Percentiles rank a stretch among this genome's conserved stretches.
Conservation (phyloP, 768 basidiomycete genomes). For the Boletus barrowsii region DNA sequence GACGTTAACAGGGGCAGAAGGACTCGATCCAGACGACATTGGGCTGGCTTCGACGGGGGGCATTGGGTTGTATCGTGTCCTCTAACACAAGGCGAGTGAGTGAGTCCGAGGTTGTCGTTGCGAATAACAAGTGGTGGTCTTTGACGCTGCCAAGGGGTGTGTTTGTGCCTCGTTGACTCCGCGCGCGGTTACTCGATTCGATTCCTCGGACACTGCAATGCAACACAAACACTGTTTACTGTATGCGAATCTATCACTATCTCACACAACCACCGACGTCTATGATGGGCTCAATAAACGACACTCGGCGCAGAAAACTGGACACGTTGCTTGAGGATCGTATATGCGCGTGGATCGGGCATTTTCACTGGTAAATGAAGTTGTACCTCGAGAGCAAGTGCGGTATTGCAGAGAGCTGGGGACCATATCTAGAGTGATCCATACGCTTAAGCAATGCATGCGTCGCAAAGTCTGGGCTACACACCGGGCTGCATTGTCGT, state of each 20-base stretch:
- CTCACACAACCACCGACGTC: neutral
- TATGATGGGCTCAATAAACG: neutral
- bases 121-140: neutral
- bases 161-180: slow-evolving; percentile 21
- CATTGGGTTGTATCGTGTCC: slow-evolving; percentile 11
- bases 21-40: slow-evolving; percentile 25
- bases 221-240: slow-evolving; percentile 4
- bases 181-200: slow-evolving; percentile 13
- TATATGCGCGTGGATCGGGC: neutral
- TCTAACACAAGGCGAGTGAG: neutral
- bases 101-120: slow-evolving; percentile 2
- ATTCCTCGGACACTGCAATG: neutral
- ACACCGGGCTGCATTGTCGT: slow-evolving; percentile 91
- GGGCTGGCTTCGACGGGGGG: slow-evolving; percentile 18
- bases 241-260: slow-evolving; percentile 3
- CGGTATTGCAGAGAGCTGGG: slow-evolving; percentile 91
- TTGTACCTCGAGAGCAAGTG: slow-evolving; percentile 86
- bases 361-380: slow-evolving; percentile 67
- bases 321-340: neutral
- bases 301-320: neutral
- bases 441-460: neutral
- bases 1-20: slow-evolving; percentile 52
- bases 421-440: slow-evolving; percentile 62
- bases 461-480: slow-evolving; percentile 7
- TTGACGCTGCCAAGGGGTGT: neutral